Evolutionary conservation across 306 rosid genomes (phyloP).

Genomic region (Inga leiocalycina): DNA sequence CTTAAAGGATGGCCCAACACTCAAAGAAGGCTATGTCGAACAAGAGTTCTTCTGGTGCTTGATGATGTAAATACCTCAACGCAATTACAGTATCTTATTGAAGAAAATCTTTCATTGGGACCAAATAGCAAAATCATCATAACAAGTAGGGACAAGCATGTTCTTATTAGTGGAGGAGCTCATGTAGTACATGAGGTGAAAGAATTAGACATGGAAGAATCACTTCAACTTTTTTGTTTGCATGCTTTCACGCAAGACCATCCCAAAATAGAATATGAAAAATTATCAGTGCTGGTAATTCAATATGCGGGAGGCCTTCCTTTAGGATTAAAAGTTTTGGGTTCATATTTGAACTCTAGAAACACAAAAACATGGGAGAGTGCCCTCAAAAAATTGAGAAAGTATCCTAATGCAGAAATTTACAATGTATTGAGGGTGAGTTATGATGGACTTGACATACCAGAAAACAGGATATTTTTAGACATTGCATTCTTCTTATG

Average conservation of each 20-base stretch:
- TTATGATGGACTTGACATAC: background rate
- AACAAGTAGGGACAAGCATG: background rate
- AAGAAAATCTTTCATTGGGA: background rate
- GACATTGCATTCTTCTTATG: background rate
- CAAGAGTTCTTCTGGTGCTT: conserved; percentile 23
- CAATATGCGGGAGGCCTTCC: background rate
- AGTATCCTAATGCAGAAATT: background rate
- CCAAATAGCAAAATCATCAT: background rate
- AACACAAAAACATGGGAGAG: background rate
- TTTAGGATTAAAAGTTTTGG: background rate
- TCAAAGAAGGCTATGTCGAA: background rate
- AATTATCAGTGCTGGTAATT: background rate
- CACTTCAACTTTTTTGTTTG: background rate
- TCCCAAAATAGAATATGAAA: background rate
- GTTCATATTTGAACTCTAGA: background rate
- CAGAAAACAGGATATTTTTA: background rate
- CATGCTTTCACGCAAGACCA: background rate
- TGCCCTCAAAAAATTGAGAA: background rate
- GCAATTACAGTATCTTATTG: background rate
- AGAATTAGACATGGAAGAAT: background rate
- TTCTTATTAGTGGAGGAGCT: background rate
- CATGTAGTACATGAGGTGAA: background rate
- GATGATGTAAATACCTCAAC: conserved; percentile 17
- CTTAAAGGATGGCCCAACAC: background rate
- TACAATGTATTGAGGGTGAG: background rate